Conservation (phyloP, 768 basidiomycete genomes). For the Kwoniella dendrophila region DNA sequence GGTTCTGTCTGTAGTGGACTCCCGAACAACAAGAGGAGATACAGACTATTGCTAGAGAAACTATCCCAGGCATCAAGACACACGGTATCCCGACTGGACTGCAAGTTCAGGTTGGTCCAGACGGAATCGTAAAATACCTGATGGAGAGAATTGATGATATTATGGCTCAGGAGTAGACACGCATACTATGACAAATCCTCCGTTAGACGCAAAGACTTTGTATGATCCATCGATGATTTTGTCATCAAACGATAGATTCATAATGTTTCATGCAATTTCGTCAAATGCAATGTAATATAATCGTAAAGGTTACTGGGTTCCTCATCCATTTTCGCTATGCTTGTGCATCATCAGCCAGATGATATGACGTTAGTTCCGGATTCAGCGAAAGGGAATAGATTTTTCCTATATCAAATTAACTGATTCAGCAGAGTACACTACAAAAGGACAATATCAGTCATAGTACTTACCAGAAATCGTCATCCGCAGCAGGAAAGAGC, state of each 20-base stretch:
- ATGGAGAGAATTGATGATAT: conserved; percentile 48
- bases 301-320: neutral
- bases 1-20: no score
- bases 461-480: conserved; percentile 16
- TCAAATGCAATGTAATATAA: neutral
- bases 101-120: conserved; percentile 45
- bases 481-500: conserved; percentile 17
- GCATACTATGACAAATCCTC: no score
- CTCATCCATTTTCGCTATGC: neutral
- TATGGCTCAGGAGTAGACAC: conserved; percentile 17
- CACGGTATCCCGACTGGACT: conserved; percentile 50
- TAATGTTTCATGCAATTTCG: no score
- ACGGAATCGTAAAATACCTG: conserved; percentile 47
- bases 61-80: conserved; percentile 49
- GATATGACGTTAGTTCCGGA: neutral
- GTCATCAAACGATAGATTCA: no score
- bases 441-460: no score
- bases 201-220: no score
- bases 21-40: conserved; percentile 51
- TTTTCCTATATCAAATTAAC: neutral
- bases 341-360: neutral
- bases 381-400: neutral
- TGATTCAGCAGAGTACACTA: neutral
- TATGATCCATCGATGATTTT: no score
- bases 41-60: conserved; percentile 42